Percentiles rank a stretch among this genome's conserved stretches.
phyloP scores from a whole-genome alignment of 163 green algal species.

The Chlorella variabilis region DNA sequence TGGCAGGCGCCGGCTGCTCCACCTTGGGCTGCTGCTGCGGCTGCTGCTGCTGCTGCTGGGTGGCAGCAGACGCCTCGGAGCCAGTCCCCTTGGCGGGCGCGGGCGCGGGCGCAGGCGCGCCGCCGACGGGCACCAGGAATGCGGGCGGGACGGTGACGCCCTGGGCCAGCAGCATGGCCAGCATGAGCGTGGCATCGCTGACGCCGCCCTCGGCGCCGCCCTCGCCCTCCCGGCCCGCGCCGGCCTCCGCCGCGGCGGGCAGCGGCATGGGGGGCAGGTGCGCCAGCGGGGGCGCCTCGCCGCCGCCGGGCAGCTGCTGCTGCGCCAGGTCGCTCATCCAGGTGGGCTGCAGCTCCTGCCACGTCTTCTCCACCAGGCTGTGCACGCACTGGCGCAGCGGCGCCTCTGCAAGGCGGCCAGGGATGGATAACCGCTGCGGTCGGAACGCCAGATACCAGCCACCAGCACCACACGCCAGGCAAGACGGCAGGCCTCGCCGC shows the following conservation, averaged over 20 bases:
- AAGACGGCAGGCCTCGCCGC: no score
- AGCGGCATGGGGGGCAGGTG: slow-evolving; percentile 5
- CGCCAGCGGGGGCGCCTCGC: not conserved
- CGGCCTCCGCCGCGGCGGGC: no score
- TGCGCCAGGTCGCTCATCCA: slow-evolving; percentile 28
- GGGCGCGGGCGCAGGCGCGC: no score
- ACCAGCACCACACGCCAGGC: no score
- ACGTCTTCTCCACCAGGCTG: slow-evolving; percentile 32
- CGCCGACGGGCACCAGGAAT: not conserved
- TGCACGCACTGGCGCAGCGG: slow-evolving; percentile 36
- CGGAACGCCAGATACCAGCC: no score
- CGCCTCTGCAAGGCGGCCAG: slow-evolving; percentile 3
- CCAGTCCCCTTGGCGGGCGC: not conserved
- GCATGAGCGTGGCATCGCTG: slow-evolving; percentile 13
- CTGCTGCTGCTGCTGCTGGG: slow-evolving; percentile 4
- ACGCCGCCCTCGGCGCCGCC: not conserved
- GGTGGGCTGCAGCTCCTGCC: slow-evolving; percentile 32
- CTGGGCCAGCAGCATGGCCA: slow-evolving; percentile 29
- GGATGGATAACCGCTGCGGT: no score
- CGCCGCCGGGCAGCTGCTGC: not conserved
- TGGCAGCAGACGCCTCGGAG: not conserved
- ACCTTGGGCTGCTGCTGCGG: not conserved
- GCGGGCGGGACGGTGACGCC: not conserved
- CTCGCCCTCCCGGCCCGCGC: not conserved
- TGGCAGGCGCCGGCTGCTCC: no score